Evolutionary conservation across 768 basidiomycete genomes (phyloP), one percentile per base, ranked within the genome.

Genomic region (Tephrocybe sp.): DNA sequence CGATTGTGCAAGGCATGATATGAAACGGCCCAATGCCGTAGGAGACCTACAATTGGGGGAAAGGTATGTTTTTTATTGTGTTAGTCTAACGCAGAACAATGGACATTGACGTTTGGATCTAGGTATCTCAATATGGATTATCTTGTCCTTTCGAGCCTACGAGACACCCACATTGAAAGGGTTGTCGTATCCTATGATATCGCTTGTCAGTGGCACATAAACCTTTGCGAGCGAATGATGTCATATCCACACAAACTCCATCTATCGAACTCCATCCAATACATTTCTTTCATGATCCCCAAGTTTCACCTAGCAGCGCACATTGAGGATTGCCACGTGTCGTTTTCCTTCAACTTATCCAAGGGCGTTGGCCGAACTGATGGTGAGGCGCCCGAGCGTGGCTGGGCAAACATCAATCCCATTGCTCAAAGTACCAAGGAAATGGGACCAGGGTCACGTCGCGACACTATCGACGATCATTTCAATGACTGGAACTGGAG

Each of bases 271-370:
- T 34, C 33, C n/a, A 16, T 31, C 11, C 48, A 1, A 13, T 3
- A 52, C 5, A 31, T 57, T 11, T 19, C 41, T 1, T 58, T 49
- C 34, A 47, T 56, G 6, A 49, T 69, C 21, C 67, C 65, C 3
- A 66, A 68, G 45, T 62, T 68, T 23, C 67, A 67, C 43, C 44
- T 63, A 2, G 49, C 60, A 0, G 57, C 59, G 12, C 67, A 68
- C 41, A 47, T 49, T 1, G 27, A 42, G 12, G 19, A n/a, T 3
- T 64, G 65, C 41, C 59, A 61, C 16, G 8, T 39, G 7, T 34
- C 13, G 23, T 61, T 45, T 47, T 59, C 56, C 1, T 58, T 61
- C 51, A 63, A 64, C 44, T 47, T 58, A 21, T 42, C 33, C 4
- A 34, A 34, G 33, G 33, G 6, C 13, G 16, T 34, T 5, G 33